These are phyloP conservation scores for Populus nigra DNA, from an alignment of 345 rosid genomes.

Conservation along the genomic window DNA sequence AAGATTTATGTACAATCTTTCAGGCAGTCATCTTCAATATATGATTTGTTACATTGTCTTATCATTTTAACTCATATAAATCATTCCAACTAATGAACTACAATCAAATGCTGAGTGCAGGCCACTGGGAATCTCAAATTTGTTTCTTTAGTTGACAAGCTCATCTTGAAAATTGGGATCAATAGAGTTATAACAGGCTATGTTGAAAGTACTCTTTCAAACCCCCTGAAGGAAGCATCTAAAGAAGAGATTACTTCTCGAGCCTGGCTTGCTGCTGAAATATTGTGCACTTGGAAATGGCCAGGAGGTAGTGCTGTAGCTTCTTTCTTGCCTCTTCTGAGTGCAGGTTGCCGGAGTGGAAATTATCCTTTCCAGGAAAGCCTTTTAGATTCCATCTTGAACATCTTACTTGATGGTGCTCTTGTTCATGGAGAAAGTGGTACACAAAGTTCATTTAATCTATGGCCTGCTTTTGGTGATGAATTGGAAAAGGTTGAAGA, in stretches of 20 bases:
- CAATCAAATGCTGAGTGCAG: conserved; percentile 36
- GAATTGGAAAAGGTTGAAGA: conserved; percentile 53
- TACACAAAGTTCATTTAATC: conserved; percentile 29
- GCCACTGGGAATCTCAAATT: conserved; percentile 52
- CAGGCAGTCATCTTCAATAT: background rate
- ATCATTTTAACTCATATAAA: background rate
- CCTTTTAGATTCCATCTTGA: conserved; percentile 60
- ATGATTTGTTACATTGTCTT: background rate
- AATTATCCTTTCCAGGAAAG: conserved; percentile 27
- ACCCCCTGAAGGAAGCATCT: conserved; percentile 23
- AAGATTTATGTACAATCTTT: background rate
- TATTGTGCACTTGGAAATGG: conserved; percentile 95
- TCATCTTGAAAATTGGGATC: conserved; percentile 61
- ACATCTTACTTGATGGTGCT: conserved; percentile 79
- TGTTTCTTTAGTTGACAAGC: conserved; percentile 65
- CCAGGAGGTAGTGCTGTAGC: conserved; percentile 69
- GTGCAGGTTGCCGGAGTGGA: conserved; percentile 49
- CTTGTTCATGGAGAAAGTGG: conserved; percentile 57
- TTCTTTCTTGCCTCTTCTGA: conserved; percentile 68
- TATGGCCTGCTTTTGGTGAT: conserved; percentile 44
- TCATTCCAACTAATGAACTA: background rate
- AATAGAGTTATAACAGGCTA: conserved; percentile 43
- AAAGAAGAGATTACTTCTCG: conserved; percentile 38
- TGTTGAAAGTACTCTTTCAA: conserved; percentile 14
- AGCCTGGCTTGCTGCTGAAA: conserved; percentile 90